Evolutionary conservation across 164 flowering plant species (phyloP).

Genomic region (Berberis thunbergii): DNA sequence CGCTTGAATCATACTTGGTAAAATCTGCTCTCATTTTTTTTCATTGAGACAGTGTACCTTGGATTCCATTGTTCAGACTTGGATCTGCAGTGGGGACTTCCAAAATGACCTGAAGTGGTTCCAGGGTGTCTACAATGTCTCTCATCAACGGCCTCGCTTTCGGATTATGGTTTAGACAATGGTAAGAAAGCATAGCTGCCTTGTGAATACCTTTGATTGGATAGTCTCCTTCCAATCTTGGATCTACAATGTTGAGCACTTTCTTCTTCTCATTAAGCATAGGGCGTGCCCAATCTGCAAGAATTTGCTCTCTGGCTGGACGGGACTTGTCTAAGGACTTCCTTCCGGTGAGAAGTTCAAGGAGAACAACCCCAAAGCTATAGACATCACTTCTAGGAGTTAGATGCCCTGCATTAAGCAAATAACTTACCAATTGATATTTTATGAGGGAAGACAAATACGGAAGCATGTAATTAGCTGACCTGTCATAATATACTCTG

Average conservation of each 20-base stretch:
- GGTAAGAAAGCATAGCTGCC: slow-evolving; percentile 92
- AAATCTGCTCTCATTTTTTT: not conserved
- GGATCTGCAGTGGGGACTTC: slow-evolving; percentile 16
- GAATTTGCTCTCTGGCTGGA: slow-evolving; percentile 72
- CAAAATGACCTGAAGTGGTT: slow-evolving; percentile 55
- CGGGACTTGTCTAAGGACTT: slow-evolving; percentile 68
- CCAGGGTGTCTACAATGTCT: slow-evolving; percentile 81
- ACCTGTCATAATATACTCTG: slow-evolving; percentile 89
- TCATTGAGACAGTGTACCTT: not conserved
- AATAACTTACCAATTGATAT: not conserved
- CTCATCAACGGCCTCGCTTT: slow-evolving; percentile 94
- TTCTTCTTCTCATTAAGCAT: slow-evolving; percentile 74
- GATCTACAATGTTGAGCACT: slow-evolving; percentile 61
- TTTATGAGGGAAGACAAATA: not conserved
- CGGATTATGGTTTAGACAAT: slow-evolving; percentile 76
- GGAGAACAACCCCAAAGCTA: slow-evolving; percentile 82
- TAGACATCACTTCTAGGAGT: slow-evolving; percentile 80
- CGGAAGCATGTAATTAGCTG: not conserved
- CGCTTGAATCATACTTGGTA: not conserved
- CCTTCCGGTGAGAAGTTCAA: slow-evolving; percentile 80
- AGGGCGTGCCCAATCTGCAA: slow-evolving; percentile 80
- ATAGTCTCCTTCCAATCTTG: slow-evolving; percentile 68
- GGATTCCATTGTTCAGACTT: not conserved
- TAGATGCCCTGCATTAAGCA: slow-evolving; percentile 54
- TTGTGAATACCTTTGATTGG: slow-evolving; percentile 74